phyloP scores from a whole-genome alignment of 106 monocot species.

The Posidonia australis region DNA sequence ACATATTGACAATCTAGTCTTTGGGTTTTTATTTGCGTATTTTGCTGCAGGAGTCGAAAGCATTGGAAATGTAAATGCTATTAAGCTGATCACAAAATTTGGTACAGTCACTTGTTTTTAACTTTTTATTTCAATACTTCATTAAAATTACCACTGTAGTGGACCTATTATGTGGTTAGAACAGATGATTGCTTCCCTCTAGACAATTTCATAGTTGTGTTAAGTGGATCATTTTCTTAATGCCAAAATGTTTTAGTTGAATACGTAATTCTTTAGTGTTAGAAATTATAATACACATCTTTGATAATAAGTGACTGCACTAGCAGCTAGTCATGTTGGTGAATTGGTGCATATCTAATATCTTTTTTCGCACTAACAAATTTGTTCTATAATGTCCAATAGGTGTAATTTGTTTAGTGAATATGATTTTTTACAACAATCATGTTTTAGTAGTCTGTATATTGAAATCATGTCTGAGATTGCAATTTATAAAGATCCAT shows the following conservation, averaged over 20 bases:
- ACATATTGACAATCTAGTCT: not conserved
- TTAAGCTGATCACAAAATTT: constrained; percentile 67
- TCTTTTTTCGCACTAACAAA: too few relatives aligned
- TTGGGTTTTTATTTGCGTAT: not conserved
- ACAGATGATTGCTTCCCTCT: not conserved
- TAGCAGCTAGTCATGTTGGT: too few relatives aligned
- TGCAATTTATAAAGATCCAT: too few relatives aligned
- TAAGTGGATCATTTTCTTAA: not conserved
- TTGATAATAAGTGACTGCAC: too few relatives aligned
- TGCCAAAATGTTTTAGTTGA: not conserved
- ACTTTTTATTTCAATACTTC: not conserved
- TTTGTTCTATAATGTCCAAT: too few relatives aligned
- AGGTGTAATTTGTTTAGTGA: too few relatives aligned
- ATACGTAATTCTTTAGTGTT: not conserved
- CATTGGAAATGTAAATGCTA: constrained; percentile 52
- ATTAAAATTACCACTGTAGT: not conserved
- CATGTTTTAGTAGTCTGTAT: too few relatives aligned
- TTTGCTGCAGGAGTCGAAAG: constrained; percentile 59
- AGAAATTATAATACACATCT: too few relatives aligned
- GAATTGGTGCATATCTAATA: too few relatives aligned
- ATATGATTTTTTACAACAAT: too few relatives aligned
- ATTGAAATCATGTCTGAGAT: too few relatives aligned
- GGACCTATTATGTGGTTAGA: not conserved
- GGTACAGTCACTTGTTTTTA: constrained; percentile 25
- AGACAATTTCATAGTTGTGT: too few relatives aligned